Evolutionary conservation across 2,329 filamentous ascomycete genomes (phyloP).

Genomic region (Fusarium brachygibbosum): DNA sequence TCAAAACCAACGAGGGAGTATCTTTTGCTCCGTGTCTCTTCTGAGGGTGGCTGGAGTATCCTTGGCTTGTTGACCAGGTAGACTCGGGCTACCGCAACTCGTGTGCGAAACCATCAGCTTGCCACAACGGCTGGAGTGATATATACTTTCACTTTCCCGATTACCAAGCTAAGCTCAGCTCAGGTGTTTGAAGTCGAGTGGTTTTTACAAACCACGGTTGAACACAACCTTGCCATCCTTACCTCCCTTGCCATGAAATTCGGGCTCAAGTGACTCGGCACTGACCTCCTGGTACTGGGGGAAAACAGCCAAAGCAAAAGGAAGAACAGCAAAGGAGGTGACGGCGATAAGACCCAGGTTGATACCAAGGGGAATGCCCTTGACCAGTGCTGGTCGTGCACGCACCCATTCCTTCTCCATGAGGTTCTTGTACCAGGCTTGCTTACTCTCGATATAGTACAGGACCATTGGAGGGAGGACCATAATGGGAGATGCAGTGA

Average conservation of each 20-base stretch:
- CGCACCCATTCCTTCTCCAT: slow-evolving; percentile 82
- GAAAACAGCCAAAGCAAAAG: slow-evolving; percentile 90
- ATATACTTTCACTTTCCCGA: slow-evolving; percentile 5
- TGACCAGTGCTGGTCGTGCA: slow-evolving; percentile 75
- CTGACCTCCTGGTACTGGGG: slow-evolving; percentile 88
- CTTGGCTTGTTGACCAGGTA: slow-evolving; percentile 1
- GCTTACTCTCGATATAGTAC: slow-evolving; percentile 78
- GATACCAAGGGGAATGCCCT: slow-evolving; percentile 74
- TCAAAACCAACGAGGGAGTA: background rate
- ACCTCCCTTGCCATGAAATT: slow-evolving; percentile 87
- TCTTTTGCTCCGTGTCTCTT: background rate
- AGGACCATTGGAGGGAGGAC: slow-evolving; percentile 90
- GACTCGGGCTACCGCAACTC: background rate
- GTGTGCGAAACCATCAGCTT: slow-evolving; percentile 2
- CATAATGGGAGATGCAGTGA: slow-evolving; percentile 98
- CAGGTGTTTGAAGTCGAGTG: background rate
- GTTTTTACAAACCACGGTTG: slow-evolving; percentile 85
- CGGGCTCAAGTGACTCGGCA: slow-evolving; percentile 81
- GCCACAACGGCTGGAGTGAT: background rate
- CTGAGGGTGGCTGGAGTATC: background rate
- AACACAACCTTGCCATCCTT: slow-evolving; percentile 90
- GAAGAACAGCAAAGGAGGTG: slow-evolving; percentile 89
- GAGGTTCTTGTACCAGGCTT: slow-evolving; percentile 56
- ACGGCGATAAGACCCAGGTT: slow-evolving; percentile 90
- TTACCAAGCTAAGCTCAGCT: background rate